Base-by-base conservation (phyloP, 2,329 filamentous ascomycete genomes). In the Neofusicoccum laricinum region DNA sequence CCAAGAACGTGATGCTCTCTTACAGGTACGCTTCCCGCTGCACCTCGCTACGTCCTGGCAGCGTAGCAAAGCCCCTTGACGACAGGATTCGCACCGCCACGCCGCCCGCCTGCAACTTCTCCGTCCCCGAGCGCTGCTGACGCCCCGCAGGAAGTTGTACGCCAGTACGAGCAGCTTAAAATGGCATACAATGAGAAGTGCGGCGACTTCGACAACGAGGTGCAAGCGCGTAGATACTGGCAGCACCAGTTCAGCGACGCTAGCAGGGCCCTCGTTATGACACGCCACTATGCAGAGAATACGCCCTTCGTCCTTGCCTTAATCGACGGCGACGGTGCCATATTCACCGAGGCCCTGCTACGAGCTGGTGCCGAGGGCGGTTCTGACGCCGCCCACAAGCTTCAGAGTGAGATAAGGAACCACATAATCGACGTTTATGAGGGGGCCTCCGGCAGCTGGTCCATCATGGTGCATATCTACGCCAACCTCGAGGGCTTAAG, bases 241-340 rank as follows among this genome's bases (percentile, higher is more conserved):
- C 74, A 78, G 64, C 64, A 55, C 53, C 71, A 73, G 57, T 65
- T 53, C 51, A 25, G 41, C 32, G 55, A 63, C 6, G 34, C 51
- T 43, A 57, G 45, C 21, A 43, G 62, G 11, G 32, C 43, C 17
- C 34, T 55, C 19, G 51, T 38, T 21, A 34, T 41, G 25, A 57
- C 45, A 15, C 59, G 64, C 48, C 64, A 63, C 15, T 36, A 61
- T 32, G 62, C 55, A 73, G 72, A 77, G 43, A 66, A 68, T 8
- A 79, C 74, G 66, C 76, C 79, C 17, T 82, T 82, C 65, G 78
- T 79, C 12, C 69, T 82, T 69, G 79, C 75, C 43, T 69, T 82
- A 51, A 79, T 83, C 51, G 81, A 83, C 70, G 81, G 81, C n/a
- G 81, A 83, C 71, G 80, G 80, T 25, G 79, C 79, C 67, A 74